Conservation (phyloP, 1,139 yeast genomes). For the Hansenula lynferdii region DNA sequence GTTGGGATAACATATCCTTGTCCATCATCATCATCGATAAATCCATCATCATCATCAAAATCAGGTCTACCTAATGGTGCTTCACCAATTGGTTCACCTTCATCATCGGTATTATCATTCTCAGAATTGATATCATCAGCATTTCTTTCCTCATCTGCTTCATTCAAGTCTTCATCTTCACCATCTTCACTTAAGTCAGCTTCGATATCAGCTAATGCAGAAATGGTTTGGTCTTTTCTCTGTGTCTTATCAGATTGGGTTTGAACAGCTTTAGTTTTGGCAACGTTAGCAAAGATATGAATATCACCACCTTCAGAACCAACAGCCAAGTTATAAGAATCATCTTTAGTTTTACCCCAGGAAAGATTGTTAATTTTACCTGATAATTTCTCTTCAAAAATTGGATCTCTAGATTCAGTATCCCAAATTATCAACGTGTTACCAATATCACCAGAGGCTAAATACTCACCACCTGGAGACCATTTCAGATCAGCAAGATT, state of each 20-base stretch:
- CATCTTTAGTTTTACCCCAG: constrained; percentile 25
- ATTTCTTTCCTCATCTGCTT: too few relatives aligned
- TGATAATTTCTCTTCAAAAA: constrained; percentile 23
- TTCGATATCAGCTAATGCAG: constrained; percentile 14
- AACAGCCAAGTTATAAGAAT: constrained; percentile 26
- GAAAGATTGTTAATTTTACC: constrained; percentile 25
- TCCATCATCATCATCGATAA: constrained; percentile 55
- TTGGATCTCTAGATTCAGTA: constrained; percentile 26
- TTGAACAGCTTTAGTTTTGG: constrained; percentile 17
- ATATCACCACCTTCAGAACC: constrained; percentile 57
- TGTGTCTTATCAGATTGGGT: not conserved
- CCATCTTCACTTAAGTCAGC: constrained; percentile 24
- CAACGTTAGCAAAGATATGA: constrained; percentile 32
- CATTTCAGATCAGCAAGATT: constrained; percentile 50
- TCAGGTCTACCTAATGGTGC: constrained; percentile 10
- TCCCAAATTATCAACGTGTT: constrained; percentile 55
- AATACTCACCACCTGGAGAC: constrained; percentile 53
- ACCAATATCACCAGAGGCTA: constrained; percentile 52
- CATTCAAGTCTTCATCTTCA: constrained; percentile 22
- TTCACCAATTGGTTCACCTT: constrained; percentile 18
- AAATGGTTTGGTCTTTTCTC: not conserved
- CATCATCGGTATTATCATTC: constrained; percentile 23
- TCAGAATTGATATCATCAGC: constrained; percentile 27
- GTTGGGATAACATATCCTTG: constrained; percentile 38
- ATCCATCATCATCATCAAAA: constrained; percentile 29